phyloP scores from a whole-genome alignment of 208 protist genomes.

The Crithidia bombi region DNA sequence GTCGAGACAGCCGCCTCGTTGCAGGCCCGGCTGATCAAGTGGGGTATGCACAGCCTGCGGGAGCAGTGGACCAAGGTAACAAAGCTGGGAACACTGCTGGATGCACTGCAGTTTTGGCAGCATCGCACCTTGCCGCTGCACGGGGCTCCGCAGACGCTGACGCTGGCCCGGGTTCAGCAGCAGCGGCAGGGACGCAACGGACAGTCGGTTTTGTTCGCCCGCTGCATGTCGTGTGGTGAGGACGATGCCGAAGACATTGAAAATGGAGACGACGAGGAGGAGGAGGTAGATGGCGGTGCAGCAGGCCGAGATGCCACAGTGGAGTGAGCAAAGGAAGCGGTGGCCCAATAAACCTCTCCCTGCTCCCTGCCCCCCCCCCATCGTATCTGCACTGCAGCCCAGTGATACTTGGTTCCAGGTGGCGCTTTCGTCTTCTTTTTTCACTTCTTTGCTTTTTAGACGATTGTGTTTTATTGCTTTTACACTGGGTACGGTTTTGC shows the following conservation, averaged over 20 bases:
- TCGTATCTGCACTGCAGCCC: not conserved
- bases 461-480: not conserved
- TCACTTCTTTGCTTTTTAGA: not conserved
- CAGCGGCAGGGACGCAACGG: constrained; percentile 10
- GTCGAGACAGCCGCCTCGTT: constrained; percentile 60
- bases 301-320: not conserved
- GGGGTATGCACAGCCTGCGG: constrained; percentile 61
- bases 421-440: not conserved
- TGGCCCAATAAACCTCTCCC: no score
- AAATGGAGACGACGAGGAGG: not conserved
- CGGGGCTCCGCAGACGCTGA: constrained; percentile 38
- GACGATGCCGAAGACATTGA: constrained; percentile 18
- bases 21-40: constrained; percentile 40
- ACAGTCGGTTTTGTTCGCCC: constrained; percentile 5
- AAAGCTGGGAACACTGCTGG: constrained; percentile 62
- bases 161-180: constrained; percentile 34
- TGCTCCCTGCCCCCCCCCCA: no score
- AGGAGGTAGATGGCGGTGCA: not conserved
- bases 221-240: constrained; percentile 25
- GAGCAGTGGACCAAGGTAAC: constrained; percentile 87
- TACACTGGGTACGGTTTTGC: not conserved
- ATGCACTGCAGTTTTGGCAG: constrained; percentile 49
- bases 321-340: no score
- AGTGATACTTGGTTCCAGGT: not conserved
- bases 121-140: constrained; percentile 34